phyloP scores from a whole-genome alignment of 2,329 filamentous ascomycete species.

The Colletotrichum sp. region DNA sequence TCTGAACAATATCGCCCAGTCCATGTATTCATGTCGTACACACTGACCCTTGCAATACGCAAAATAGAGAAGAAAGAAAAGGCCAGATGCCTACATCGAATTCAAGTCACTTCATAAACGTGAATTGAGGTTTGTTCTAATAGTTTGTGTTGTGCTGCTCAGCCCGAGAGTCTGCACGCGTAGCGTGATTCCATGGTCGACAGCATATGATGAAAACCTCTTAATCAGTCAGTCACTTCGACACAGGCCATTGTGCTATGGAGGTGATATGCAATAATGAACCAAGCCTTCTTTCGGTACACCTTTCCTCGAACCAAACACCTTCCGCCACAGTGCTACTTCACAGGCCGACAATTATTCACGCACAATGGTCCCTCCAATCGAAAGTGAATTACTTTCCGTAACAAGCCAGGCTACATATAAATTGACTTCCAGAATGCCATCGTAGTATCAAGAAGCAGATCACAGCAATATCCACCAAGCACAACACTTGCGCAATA shows the following conservation, averaged over 20 bases:
- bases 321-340: neutral
- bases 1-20: neutral
- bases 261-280: neutral
- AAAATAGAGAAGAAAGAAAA: neutral
- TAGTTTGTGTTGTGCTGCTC: neutral
- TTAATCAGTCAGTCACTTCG: neutral
- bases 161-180: neutral
- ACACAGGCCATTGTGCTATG: neutral
- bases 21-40: neutral
- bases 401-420: neutral
- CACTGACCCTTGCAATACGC: neutral
- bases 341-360: neutral
- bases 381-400: neutral
- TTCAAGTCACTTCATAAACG: neutral
- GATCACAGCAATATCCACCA: neutral
- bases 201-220: neutral
- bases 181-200: neutral
- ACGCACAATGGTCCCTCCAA: neutral
- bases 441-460: neutral
- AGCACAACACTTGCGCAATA: neutral
- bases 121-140: neutral
- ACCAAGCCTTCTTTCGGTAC: neutral
- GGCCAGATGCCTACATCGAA: neutral
- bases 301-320: neutral
- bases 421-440: neutral